Evolutionary conservation across 768 basidiomycete species (phyloP), one percentile per base, ranked within the genome.

Genomic region (Cystobasidium tubakii): DNA sequence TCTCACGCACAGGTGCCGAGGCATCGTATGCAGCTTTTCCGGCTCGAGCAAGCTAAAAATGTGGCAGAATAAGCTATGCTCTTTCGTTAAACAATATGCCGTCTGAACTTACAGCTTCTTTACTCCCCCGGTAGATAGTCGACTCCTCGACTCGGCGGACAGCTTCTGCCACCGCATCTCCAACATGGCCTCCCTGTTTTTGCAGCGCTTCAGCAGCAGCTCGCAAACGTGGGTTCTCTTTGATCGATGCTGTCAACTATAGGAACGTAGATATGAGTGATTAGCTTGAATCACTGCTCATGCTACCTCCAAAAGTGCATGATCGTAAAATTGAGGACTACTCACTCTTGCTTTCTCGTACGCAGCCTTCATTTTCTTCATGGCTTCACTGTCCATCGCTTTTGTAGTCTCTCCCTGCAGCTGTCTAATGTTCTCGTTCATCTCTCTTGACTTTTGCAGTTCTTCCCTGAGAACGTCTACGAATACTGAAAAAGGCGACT

Each of bases 341-440:
- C 87, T 75, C 80, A 97, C 94, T 83, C 95, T 86, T 9, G 95
- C 92, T 75, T 89, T 87, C 83, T 98, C 95, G 82, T 98, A 98
- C 73, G 91, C 88, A 64, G 90, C 92, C 80, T 86, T 86, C 1
- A 93, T 93, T 78, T 85, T 86, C 83, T 91, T 92, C 92, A 99
- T 89, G 17, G 93, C 89, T 80, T 95, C 92, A 67, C 91, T 92
- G 81, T 97, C 96, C 84, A 97, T 94, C 62, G 97, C 82, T 83
- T 96, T 96, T 83, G 92, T 91, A 43, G 96, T 95, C 81, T 98
- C 93, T 75, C 96, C 96, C 82, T 95, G 92, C 21, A 99, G 85
- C 82, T 96, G 92, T 83, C 93, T 94, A 62, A 97, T 89, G 82
- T 95, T 95, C 39, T 98, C 94, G 83, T 95, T 92, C 63, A 96